Base-by-base conservation (phyloP, 202 grass and related monocot genomes). In the Setaria viridis region DNA sequence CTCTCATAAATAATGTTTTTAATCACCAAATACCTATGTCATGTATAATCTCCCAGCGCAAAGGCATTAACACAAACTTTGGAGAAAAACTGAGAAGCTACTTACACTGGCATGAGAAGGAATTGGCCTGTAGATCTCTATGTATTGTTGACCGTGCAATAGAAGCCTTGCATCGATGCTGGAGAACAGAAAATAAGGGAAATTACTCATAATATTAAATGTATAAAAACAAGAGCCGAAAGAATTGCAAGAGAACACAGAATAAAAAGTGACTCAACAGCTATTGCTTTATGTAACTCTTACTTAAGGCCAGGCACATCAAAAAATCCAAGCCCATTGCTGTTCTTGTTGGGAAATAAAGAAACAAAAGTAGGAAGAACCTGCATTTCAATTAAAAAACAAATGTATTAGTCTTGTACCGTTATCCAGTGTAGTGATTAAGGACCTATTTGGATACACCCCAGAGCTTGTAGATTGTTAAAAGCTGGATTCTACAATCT, bases 101-200 rank as follows among this genome's bases (percentile, higher is more conserved):
- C 85, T 90, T 91, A 98, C 95, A 84, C 21, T 92, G 54, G 85
- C 68, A 66, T 51, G 64, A 21, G 95, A 92, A 87, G 93, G 95
- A 79, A 98, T 89, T 77, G 86, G 76, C 74, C 60, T 84, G 49
- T 91, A 91, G 41, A 98, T 88, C 81, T 98, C 93, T 72, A 98
- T 98, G 88, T 98, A 98, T 29, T 98, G 95, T 81, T 98, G 95
- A 77, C 93, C 93, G 42, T 98, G 95, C 84, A 98, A 90, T 82
- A 98, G 62, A 80, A 98, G 90, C 35, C 75, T 90, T 77, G 68
- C 78, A 85, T 98, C 93, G 49, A 89, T 86, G 82, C 93, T 98
- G 79, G 66, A 87, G 63, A 79, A 21, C n/a, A 84, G 37, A 87
- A 49, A 66, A 62, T 0, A 88, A n/a, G 11, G 4, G 12, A 58